Evolutionary conservation across 1,139 yeast genomes (phyloP).

Genomic region (Hyphopichia fennica): DNA sequence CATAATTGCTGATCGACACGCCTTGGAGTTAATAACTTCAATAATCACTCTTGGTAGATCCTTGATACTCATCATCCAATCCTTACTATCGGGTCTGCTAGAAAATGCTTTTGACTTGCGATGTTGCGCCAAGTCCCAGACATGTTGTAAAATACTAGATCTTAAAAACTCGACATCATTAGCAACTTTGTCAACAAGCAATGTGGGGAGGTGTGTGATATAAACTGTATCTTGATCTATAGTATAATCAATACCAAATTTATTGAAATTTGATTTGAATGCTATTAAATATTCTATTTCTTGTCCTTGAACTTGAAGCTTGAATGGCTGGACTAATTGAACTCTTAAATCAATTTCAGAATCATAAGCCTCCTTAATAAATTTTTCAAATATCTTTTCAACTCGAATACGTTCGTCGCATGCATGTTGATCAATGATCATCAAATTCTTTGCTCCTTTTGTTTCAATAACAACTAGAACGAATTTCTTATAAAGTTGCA

Average conservation of each 20-base stretch:
- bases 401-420: constrained; percentile 67
- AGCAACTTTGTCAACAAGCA: constrained; percentile 26
- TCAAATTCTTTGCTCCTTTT: constrained; percentile 17
- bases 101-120: neutral
- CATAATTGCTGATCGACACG: constrained; percentile 72
- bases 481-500: constrained; percentile 62
- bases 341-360: constrained; percentile 12
- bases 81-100: neutral
- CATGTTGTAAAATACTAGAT: constrained; percentile 1
- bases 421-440: constrained; percentile 74
- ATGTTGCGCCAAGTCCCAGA: neutral
- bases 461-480: constrained; percentile 38
- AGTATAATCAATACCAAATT: constrained; percentile 35
- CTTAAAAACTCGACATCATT: neutral
- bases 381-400: constrained; percentile 44
- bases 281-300: neutral
- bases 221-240: constrained; percentile 5
- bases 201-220: constrained; percentile 41
- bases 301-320: neutral
- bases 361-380: constrained; percentile 18
- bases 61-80: constrained; percentile 15
- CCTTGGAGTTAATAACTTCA: constrained; percentile 56
- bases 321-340: constrained; percentile 6
- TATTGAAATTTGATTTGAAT: neutral
- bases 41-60: constrained; percentile 49